Evolutionary conservation across 2,329 filamentous ascomycete genomes (phyloP).

Genomic region (Rachicladosporium sp.): DNA sequence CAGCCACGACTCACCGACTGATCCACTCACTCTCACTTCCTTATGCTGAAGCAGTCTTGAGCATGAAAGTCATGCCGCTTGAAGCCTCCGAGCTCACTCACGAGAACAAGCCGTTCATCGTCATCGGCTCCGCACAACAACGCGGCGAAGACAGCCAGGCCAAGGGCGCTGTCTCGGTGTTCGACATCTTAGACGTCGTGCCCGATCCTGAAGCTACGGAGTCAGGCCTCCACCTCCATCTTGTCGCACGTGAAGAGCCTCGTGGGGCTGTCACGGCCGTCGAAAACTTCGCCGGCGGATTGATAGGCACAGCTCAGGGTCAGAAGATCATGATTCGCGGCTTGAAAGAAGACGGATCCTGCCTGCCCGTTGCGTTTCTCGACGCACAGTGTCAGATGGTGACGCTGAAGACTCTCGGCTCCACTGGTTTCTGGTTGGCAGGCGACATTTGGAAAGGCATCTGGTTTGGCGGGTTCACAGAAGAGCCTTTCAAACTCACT

Average conservation of each 20-base stretch:
- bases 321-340: conserved; percentile 97
- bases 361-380: conserved; percentile 91
- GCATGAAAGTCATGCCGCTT: conserved; percentile 69
- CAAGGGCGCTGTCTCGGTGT: conserved; percentile 75
- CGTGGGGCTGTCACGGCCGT: conserved; percentile 83
- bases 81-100: conserved; percentile 87
- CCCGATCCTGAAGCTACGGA: conserved; percentile 77
- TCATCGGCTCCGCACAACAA: conserved; percentile 73
- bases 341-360: conserved; percentile 84
- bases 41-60: conserved; percentile 63
- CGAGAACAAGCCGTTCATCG: conserved; percentile 68
- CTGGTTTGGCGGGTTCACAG: conserved; percentile 93
- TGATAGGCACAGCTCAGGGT: conserved; percentile 85
- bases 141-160: conserved; percentile 84
- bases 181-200: conserved; percentile 83
- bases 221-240: conserved; percentile 72
- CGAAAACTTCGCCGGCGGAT: conserved; percentile 63
- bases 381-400: conserved; percentile 93
- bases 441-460: conserved; percentile 86
- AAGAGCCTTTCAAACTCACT: conserved; percentile 93
- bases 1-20: conserved; percentile 61
- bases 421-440: conserved; percentile 75
- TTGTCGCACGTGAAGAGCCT: conserved; percentile 80
- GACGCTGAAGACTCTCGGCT: conserved; percentile 68
- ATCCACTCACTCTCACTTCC: conserved; percentile 68